Evolutionary conservation across 2,329 filamentous ascomycete genomes (phyloP), one percentile per base, ranked within the genome.

Genomic region (Parafenestella ontariensis): DNA sequence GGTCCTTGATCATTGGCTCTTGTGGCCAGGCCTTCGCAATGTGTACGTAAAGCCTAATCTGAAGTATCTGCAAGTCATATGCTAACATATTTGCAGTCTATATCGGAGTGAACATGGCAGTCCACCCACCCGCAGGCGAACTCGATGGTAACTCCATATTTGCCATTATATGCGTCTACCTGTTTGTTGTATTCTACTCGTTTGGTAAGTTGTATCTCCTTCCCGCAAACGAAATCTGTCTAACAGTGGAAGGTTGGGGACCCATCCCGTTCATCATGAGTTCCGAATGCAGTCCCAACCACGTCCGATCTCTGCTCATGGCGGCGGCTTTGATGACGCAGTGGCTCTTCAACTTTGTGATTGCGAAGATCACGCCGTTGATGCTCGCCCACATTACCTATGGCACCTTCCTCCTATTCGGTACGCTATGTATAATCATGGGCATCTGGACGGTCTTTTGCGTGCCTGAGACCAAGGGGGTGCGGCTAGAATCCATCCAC

Each of bases 81-180:
- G 18, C 36, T 40, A 40, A 40, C 36, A 40, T 5, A 40, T 17
- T 3, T 17, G 15, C 17, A 40, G 36, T 62, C 46, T 71, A 71
- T 56, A 71, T 70, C 46, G 66, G 68, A 9, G 26, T 72, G 36
- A 75, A 77, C 46, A 60, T 64, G 34, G 73, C 73, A 3, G 68
- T 76, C 17, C 68, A 77, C 52, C 73, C 74, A 20, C 65, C 65
- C 0, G 66, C 61, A 1, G 72, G 72, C 7, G 64, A 63, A 24
- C 70, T 76, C n/a, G 70, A 68, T 36, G 74, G 74, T 43, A 71
- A 68, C 39, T 69, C 69, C 52, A 76, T 75, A 42, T 78, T 83
- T 44, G 77, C 79, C 8, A 82, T 83, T 69, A 76, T 83, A 46
- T 83, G 81, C 66, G 78, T 83, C 5, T 83, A 82, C 56, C 69